These are phyloP conservation scores for Ogataea allantospora DNA, from an alignment of 805 yeast species.

Conservation along the genomic window DNA sequence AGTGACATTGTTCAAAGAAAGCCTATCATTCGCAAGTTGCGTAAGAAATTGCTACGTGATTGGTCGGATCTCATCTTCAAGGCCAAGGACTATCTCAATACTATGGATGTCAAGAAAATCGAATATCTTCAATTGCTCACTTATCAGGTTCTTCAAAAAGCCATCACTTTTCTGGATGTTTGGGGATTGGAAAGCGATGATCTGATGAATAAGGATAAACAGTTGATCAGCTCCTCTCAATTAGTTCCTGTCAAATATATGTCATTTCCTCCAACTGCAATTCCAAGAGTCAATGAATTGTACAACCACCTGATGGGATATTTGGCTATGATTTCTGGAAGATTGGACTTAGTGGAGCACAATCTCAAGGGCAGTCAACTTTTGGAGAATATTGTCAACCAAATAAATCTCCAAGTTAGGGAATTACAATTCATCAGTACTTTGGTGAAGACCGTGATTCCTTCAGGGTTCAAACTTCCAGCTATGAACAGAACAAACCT, in stretches of 20 bases:
- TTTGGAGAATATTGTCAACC: constrained; percentile 65
- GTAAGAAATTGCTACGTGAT: constrained; percentile 71
- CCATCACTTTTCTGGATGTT: constrained; percentile 61
- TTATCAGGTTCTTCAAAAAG: constrained; percentile 64
- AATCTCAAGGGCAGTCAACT: constrained; percentile 68
- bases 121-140: constrained; percentile 62
- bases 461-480: constrained; percentile 30
- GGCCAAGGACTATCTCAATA: constrained; percentile 71
- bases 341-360: constrained; percentile 74
- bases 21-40: constrained; percentile 57
- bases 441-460: constrained; percentile 20
- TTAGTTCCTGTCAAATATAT: constrained; percentile 42
- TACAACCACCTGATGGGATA: constrained; percentile 58
- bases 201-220: constrained; percentile 26
- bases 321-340: constrained; percentile 66
- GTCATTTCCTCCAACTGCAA: constrained; percentile 56
- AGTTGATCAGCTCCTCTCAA: constrained; percentile 6
- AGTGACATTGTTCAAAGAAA: constrained; percentile 64
- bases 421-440: constrained; percentile 44
- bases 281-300: constrained; percentile 61
- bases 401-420: constrained; percentile 59
- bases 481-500: constrained; percentile 17
- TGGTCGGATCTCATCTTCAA: constrained; percentile 79
- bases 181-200: constrained; percentile 67
- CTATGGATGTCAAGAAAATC: constrained; percentile 55